Evolutionary conservation across 768 basidiomycete species (phyloP).

Genomic region (Boletus tomentosulus): DNA sequence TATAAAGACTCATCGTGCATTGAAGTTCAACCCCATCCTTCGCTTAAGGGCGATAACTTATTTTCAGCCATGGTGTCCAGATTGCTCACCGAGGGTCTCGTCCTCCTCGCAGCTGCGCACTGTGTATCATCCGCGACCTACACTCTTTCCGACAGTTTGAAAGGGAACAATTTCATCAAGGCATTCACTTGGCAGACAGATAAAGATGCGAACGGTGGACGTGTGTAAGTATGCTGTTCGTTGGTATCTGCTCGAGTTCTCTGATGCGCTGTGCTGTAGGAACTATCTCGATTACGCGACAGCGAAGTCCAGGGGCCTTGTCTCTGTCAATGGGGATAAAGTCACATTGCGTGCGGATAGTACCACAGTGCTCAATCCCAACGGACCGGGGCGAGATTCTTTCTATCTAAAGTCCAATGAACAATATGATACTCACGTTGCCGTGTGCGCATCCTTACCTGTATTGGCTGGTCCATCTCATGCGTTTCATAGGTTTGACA

Average conservation of each 20-base stretch:
- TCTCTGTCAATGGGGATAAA: constrained; percentile 45
- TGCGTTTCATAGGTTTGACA: constrained; percentile 28
- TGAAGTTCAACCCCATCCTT: no score
- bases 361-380: constrained; percentile 27
- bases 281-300: constrained; percentile 46
- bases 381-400: constrained; percentile 34
- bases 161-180: constrained; percentile 47
- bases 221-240: constrained; percentile 15
- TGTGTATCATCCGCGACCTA: constrained; percentile 41
- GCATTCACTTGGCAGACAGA: constrained; percentile 26
- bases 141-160: constrained; percentile 39
- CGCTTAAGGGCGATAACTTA: no score
- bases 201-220: constrained; percentile 29
- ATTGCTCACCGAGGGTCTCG: neutral
- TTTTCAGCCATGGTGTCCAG: neutral
- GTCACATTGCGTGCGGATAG: constrained; percentile 34
- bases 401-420: constrained; percentile 30
- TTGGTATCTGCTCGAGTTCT: neutral
- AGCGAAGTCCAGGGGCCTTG: constrained; percentile 54
- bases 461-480: neutral
- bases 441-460: constrained; percentile 18
- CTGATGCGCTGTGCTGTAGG: constrained; percentile 16
- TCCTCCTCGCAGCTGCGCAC: constrained; percentile 5
- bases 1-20: no score
- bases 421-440: constrained; percentile 33